Evolutionary conservation across 2,329 filamentous ascomycete genomes (phyloP), one percentile per base, ranked within the genome.

Genomic region (Epichloe gansuensis): DNA sequence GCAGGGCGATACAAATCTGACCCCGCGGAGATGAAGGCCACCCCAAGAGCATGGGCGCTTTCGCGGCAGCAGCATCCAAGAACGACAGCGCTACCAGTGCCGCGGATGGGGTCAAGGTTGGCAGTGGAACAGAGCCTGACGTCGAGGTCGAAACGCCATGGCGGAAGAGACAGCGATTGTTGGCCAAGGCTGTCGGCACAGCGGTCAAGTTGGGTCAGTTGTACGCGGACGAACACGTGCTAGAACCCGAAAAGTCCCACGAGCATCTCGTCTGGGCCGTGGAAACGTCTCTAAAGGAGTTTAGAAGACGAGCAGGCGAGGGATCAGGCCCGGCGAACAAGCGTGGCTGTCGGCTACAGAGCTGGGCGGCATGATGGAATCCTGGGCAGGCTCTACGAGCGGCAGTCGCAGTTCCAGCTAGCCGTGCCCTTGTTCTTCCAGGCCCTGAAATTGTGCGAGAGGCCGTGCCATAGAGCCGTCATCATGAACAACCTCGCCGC

Each of bases 351-450:
- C 71, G 2, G 74, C 81, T 1, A 78, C 86, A 55, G 80, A 91
- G 65, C 79, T 88, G 54, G 88, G 87, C n/a, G 85, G 78, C 3
- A 74, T 83, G 15, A 71, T 91, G 55, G 88, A 93, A 66, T 76
- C 12, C 76, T 96, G 25, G 91, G 81, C 17, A 78, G 84, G 54
- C 82, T 83, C 60, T 96, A 95, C 67, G 82, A 88, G 62, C 75
- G 78, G 48, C 82, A 81, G 60, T 80, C 83, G 45, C 81, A 87
- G 60, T 85, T 89, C 62, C 87, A 91, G 59, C 81, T 96, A 2
- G 86, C 91, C 5, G 79, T 91, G 23, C 90, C 91, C 3, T 75
- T 96, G 34, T 95, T 91, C 65, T 81, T 96, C 61, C 89, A 94
- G 63, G 88, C 91, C 5, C 74, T 95, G 37, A 77, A 83, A 17